Base-by-base conservation (phyloP, 441 rosid genomes). In the Populus hybrid region DNA sequence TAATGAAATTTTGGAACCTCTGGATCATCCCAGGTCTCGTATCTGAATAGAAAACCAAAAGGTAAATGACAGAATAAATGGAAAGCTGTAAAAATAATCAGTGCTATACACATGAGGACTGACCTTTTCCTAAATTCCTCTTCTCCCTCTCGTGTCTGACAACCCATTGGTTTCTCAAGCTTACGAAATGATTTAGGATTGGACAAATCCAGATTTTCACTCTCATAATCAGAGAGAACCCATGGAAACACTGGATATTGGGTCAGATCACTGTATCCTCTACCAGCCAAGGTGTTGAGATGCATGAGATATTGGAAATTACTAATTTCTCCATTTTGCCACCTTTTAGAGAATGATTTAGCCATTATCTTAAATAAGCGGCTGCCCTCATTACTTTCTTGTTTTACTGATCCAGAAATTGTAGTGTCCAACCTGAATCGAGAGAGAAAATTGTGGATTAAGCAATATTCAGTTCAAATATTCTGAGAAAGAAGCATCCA, bases 231-330 rank as follows among this genome's bases (percentile, higher is more conserved):
- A 42, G 98, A 93, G 70, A 97, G 94, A 84, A 97, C 93, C 99
- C 99, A 97, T 69, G 99, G 99, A 85, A 97, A 95, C 79, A 97
- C 99, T 75, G 99, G 99, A 87, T 97, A 97, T 82, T 97, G 99
- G 12, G 99, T 97, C 71, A 97, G 93, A 84, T 97, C 99, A 89
- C 97, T 95, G 85, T 97, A 97, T 84, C 99, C 99, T 67, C 99
- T 97, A 76, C 99, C 99, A 46, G 99, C 99, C 85, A 97, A 85
- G 46, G 99, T 97, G 84, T 97, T 97, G 79, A 97, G 97, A 88
- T 97, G 99, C 99, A 97, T 97, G 73, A 97, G 94, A 88, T 97
- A 97, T 81, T 97, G 99, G 82, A 97, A 97, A 85, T 97, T 97
- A 91, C 98, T 97, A 70, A 95, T 97, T 87, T 97, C 99, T 83